Conservation (phyloP, 2,329 filamentous ascomycete genomes). For the Fusarium sacchari region DNA sequence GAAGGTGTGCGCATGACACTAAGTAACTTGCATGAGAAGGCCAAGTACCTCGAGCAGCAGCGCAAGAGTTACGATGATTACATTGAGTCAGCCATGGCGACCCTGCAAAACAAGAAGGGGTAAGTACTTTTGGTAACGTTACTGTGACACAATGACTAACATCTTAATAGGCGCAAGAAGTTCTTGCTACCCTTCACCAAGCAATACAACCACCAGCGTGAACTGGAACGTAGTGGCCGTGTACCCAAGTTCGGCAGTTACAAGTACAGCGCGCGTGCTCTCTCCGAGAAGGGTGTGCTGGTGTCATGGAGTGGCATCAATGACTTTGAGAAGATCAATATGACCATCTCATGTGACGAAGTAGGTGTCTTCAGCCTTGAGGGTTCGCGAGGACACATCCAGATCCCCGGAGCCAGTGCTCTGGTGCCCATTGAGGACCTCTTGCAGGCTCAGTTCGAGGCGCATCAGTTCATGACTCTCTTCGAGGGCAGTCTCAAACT, state of each 20-base stretch:
- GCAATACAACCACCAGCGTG: slow-evolving; percentile 98
- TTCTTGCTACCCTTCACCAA: slow-evolving; percentile 97
- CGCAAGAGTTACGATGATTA: slow-evolving; percentile 99
- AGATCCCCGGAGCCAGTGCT: slow-evolving; percentile 92
- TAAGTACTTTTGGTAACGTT: slow-evolving; percentile 52
- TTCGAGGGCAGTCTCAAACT: slow-evolving; percentile 88
- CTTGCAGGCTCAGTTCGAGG: slow-evolving; percentile 96
- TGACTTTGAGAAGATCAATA: slow-evolving; percentile 86
- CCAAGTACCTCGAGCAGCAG: slow-evolving; percentile 91
- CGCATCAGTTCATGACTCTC: slow-evolving; percentile 93
- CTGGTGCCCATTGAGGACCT: slow-evolving; percentile 91
- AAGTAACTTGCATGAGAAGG: slow-evolving; percentile 82
- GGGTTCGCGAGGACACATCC: slow-evolving; percentile 89
- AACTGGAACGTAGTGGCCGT: slow-evolving; percentile 89
- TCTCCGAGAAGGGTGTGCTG: slow-evolving; percentile 93
- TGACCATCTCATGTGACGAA: slow-evolving; percentile 93
- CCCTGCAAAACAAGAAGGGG: slow-evolving; percentile 95
- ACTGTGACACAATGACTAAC: slow-evolving; percentile 25
- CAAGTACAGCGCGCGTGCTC: slow-evolving; percentile 92
- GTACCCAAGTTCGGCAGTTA: slow-evolving; percentile 97
- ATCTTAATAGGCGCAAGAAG: slow-evolving; percentile 77
- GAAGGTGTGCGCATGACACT: slow-evolving; percentile 84
- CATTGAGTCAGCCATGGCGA: slow-evolving; percentile 98
- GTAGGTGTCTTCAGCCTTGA: slow-evolving; percentile 95
- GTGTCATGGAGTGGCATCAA: slow-evolving; percentile 89